phyloP scores from a whole-genome alignment of 441 rosid species.

The Omphalea diandra region DNA sequence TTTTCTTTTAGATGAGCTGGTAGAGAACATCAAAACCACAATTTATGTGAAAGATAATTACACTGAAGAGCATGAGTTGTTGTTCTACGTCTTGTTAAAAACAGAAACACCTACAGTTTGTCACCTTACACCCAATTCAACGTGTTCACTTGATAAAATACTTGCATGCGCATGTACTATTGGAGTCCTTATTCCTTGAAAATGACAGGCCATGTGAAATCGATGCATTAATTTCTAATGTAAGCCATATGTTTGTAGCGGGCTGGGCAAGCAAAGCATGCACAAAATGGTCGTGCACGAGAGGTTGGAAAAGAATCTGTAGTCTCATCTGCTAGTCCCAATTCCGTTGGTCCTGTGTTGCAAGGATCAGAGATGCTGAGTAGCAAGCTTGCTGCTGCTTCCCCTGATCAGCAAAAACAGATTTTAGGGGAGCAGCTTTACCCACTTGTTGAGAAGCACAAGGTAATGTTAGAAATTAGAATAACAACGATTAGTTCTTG shows the following conservation, averaged over 20 bases:
- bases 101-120: background rate
- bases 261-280: slow-evolving; percentile 39
- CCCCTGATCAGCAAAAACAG: slow-evolving; percentile 60
- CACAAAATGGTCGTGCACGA: slow-evolving; percentile 43
- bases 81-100: background rate
- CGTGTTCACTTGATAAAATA: background rate
- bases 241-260: slow-evolving; percentile 30
- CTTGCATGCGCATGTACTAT: background rate
- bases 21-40: background rate
- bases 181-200: background rate
- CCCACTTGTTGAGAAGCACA: slow-evolving; percentile 60
- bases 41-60: background rate
- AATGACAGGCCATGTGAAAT: background rate
- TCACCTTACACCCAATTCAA: background rate
- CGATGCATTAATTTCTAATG: background rate
- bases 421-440: slow-evolving; percentile 61
- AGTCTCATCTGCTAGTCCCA: slow-evolving; percentile 27
- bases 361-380: slow-evolving; percentile 50
- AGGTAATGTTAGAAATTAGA: slow-evolving; percentile 47
- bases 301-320: slow-evolving; percentile 22
- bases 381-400: slow-evolving; percentile 58
- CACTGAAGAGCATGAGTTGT: background rate
- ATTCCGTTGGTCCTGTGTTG: slow-evolving; percentile 30
- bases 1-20: background rate
- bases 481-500: background rate